Conservation (phyloP, 306 rosid genomes). For the Rubus parviflorus region DNA sequence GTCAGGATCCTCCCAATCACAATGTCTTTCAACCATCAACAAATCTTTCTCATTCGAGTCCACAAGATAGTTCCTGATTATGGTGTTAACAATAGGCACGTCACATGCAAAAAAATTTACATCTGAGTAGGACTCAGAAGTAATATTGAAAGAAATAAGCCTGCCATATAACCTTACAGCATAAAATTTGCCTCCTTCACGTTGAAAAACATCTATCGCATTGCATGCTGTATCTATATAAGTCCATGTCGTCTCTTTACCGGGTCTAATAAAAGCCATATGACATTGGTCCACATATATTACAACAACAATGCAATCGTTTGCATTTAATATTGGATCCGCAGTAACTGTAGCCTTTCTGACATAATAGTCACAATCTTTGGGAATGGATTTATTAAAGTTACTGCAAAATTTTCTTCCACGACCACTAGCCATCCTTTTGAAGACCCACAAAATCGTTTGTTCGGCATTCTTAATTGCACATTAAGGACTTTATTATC, state of each 20-base stretch:
- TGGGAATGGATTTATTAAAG: neutral
- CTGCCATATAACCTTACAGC: neutral
- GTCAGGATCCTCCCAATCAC: neutral
- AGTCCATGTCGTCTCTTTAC: neutral
- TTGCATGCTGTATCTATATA: neutral
- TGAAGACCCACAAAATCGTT: neutral
- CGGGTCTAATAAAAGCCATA: neutral
- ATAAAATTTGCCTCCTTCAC: neutral
- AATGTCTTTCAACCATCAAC: neutral
- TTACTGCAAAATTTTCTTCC: neutral
- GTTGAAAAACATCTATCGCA: neutral
- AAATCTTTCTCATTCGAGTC: neutral
- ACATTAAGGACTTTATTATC: neutral
- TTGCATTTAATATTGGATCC: neutral
- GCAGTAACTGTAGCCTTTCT: neutral
- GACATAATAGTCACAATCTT: neutral
- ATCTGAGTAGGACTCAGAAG: too few relatives aligned
- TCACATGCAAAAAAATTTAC: too few relatives aligned
- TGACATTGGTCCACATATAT: neutral
- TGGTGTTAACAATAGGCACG: too few relatives aligned
- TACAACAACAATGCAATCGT: neutral
- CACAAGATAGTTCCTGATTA: too few relatives aligned
- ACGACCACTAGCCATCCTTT: neutral
- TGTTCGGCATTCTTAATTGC: neutral
- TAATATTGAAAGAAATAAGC: too few relatives aligned